These are phyloP conservation scores for Paraphaeosphaeria minitans DNA, from an alignment of 2,329 filamentous ascomycete species.

Conservation along the genomic window DNA sequence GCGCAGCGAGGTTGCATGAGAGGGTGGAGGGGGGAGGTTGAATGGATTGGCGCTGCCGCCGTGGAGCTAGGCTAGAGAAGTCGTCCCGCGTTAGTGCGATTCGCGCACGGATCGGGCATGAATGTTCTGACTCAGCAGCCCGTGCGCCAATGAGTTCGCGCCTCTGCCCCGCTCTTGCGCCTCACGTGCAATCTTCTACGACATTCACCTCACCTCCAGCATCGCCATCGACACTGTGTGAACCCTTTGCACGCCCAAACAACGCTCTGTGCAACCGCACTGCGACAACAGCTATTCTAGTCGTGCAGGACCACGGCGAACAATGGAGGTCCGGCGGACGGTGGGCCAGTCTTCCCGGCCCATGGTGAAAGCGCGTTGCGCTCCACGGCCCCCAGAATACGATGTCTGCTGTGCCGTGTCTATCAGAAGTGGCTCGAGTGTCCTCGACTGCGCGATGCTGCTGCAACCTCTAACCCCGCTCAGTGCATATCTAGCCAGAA, in stretches of 20 bases:
- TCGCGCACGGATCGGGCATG: constrained; percentile 4
- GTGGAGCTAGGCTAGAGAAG: constrained; percentile 17
- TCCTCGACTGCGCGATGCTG: constrained; percentile 17
- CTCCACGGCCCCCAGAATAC: constrained; percentile 27
- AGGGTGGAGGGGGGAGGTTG: constrained; percentile 22
- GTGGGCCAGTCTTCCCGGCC: not conserved
- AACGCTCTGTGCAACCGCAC: constrained; percentile 15
- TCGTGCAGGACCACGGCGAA: not conserved
- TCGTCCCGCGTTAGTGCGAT: constrained; percentile 11
- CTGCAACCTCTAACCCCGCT: constrained; percentile 26
- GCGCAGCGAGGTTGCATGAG: constrained; percentile 22
- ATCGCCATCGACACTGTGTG: constrained; percentile 14
- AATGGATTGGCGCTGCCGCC: constrained; percentile 11
- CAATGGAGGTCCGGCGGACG: not conserved
- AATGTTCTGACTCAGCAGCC: constrained; percentile 25
- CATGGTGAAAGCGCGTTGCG: constrained; percentile 7
- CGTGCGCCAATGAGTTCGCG: constrained; percentile 14
- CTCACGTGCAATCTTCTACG: constrained; percentile 12
- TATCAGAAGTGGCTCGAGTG: constrained; percentile 20
- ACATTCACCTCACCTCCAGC: constrained; percentile 1
- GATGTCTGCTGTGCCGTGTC: constrained; percentile 20
- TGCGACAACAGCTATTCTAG: not conserved
- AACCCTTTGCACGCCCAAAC: constrained; percentile 7
- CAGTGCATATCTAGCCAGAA: constrained; percentile 32
- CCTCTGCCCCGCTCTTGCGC: constrained; percentile 17